phyloP scores from a whole-genome alignment of 1,139 yeast species.

The Taphrina flavorubra region DNA sequence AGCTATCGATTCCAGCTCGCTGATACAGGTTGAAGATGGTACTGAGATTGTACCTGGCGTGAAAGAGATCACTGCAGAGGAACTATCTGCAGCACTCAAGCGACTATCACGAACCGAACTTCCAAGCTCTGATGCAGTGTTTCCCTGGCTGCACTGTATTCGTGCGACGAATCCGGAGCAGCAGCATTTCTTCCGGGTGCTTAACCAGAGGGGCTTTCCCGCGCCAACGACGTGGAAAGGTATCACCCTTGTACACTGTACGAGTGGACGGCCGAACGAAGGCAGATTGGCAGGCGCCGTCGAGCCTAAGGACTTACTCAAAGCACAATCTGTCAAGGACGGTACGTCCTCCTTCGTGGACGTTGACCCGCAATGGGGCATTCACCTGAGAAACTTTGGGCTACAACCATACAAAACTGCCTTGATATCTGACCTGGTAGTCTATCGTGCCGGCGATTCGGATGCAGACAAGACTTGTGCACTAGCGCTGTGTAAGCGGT shows the following conservation, averaged over 20 bases:
- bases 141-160: conserved; percentile 89
- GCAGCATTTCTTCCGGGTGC: conserved; percentile 48
- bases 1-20: too few relatives aligned
- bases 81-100: conserved; percentile 50
- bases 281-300: background rate
- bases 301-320: conserved; percentile 45
- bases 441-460: conserved; percentile 57
- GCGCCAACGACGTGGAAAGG: conserved; percentile 25
- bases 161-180: conserved; percentile 51
- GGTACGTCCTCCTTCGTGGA: conserved; percentile 55
- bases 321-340: conserved; percentile 32
- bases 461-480: conserved; percentile 44
- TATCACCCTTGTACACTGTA: conserved; percentile 14
- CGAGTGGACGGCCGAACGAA: background rate
- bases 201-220: background rate
- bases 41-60: conserved; percentile 45
- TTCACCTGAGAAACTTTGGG: conserved; percentile 74
- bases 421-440: conserved; percentile 68
- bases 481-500: conserved; percentile 14
- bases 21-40: background rate
- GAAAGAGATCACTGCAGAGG: conserved; percentile 48
- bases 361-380: conserved; percentile 69
- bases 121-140: conserved; percentile 71
- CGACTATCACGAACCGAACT: conserved; percentile 56
- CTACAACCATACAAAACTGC: conserved; percentile 76